Base-by-base conservation (phyloP, 495 filamentous ascomycete species). In the Penicillium antarcticum region DNA sequence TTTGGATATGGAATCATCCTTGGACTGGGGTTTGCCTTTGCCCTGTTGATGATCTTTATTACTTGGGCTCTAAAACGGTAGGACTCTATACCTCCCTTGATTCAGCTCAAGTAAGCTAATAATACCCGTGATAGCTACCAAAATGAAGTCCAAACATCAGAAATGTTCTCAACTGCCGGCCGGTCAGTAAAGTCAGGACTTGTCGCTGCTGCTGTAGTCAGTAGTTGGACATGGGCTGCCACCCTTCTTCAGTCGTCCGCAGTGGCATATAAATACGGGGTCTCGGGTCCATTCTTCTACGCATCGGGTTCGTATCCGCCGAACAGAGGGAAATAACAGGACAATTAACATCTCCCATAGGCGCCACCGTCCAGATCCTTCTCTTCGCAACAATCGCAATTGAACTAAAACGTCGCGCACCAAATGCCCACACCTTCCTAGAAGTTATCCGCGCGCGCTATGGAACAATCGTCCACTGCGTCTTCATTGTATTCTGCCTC, bases 161-260 rank as follows among this genome's bases (percentile, higher is more conserved):
- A 97, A 71, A 96, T 95, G 88, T 97, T 97, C 81, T 91, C 82
- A 52, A 97, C 92, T 2, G 92, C 92, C 41, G 92, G 92, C 14
- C 77, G 92, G 40, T 95, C 92, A 9, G 92, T 97, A 60, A 97
- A 96, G 61, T 92, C 89, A 11, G 92, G 92, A 42, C 76, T 97
- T 14, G 92, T 97, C n/a, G 89, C 90, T 4, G 87, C 88, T 24
- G 92, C 92, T n/a, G 92, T 97, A 34, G 92, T 96, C 16, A 92
- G 87, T 52, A 91, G 87, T 36, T 97, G 92, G 92, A 97, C 92
- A 7, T 96, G 91, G 90, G 75, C 73, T 21, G 76, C 74, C 24
- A 77, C 72, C 19, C 69, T 72, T 21, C 64, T 74, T n/a, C 92
- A 97, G 65, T 87, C 82, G n/a, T 87, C 89, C 10, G 84, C 84